Base-by-base conservation (phyloP, 1,284 basidiomycete genomes). In the Gymnopus androsaceus region DNA sequence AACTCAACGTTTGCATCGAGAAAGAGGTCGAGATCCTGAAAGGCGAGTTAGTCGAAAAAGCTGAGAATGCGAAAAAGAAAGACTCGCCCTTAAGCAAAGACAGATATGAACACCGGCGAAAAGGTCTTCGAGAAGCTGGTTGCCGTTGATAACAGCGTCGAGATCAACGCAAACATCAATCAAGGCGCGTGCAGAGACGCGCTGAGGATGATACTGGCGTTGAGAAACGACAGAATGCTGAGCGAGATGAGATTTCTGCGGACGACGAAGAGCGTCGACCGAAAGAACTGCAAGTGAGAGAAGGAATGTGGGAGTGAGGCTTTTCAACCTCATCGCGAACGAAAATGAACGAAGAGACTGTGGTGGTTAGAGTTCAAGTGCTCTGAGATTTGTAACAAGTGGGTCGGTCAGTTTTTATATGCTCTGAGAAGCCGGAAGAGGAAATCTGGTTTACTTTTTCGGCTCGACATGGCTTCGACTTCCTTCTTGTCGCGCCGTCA, bases 21-120 rank as follows among this genome's bases (percentile, higher is more conserved):
- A 56, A 70, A 74, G 38, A 75, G 50, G 33, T 74, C 61, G 15
- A 76, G 67, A 50, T 75, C 74, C 71, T 75, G 55, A 9, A 42
- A 54, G 37, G n/a, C 28, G 17, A 12, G 19, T 54, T 15, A 57
- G 36, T 17, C 3, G 40, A 21, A 28, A 37, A 44, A 34, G n/a
- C 48, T 40, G 8, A 11, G 11, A 19, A 23, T 12, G 19, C 17
- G 3, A 23, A 12, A 25, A 12, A 37, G 49, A 27, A 51, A 47
- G 38, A 47, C 63, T 34, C 8, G 68, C 71, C 62, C 71, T 69
- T 11, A 72, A 59, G 57, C 69, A 72, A 11, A 72, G 61, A 60
- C 71, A 74, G 19, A 69, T 62, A 52, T 67, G 50, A 54, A 71
- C 60, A 9, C 72, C 61, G 23, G 66, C 66, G n/a, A 72, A 59